Percentiles rank a stretch among this genome's conserved stretches.
phyloP scores from a whole-genome alignment of 2,329 filamentous ascomycete genomes.

The Pestalotiopsis fici region DNA sequence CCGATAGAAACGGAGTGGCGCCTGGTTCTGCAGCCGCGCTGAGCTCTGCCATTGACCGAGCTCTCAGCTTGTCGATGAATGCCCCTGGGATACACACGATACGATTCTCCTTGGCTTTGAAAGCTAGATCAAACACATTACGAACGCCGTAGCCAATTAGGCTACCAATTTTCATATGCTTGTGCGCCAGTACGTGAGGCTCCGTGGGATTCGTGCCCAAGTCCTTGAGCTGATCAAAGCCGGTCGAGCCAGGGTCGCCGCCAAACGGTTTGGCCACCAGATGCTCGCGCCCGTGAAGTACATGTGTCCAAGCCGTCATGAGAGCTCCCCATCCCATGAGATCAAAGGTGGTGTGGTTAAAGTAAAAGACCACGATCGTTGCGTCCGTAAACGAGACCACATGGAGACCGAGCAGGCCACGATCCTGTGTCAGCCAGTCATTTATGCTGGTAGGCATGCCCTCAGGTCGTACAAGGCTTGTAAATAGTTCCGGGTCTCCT shows the following conservation, averaged over 20 bases:
- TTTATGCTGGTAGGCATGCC: conserved; percentile 30
- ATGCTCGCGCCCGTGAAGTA: conserved; percentile 41
- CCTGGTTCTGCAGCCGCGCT: conserved; percentile 1
- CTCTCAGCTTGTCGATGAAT: conserved; percentile 25
- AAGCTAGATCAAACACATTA: background rate
- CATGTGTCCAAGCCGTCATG: conserved; percentile 45
- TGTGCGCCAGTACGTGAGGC: conserved; percentile 22
- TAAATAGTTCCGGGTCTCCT: conserved; percentile 23
- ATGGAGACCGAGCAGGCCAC: conserved; percentile 47
- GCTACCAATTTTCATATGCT: conserved; percentile 25
- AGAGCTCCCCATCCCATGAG: conserved; percentile 42
- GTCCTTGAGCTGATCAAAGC: background rate
- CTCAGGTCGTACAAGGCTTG: conserved; percentile 21
- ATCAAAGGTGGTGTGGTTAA: conserved; percentile 50
- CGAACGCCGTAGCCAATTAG: conserved; percentile 17
- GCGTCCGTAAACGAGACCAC: conserved; percentile 49
- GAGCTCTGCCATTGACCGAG: conserved; percentile 26
- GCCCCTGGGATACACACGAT: conserved; percentile 34
- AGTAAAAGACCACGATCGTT: conserved; percentile 47
- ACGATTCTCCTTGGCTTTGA: background rate
- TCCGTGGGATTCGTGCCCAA: conserved; percentile 25
- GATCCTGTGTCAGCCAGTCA: conserved; percentile 42
- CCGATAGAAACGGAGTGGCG: conserved; percentile 31
- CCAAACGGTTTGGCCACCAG: conserved; percentile 37
- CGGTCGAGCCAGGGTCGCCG: conserved; percentile 11